phyloP scores from a whole-genome alignment of 225 moss, liverwort and hornwort genomes.

The Marchantia polymorpha region DNA sequence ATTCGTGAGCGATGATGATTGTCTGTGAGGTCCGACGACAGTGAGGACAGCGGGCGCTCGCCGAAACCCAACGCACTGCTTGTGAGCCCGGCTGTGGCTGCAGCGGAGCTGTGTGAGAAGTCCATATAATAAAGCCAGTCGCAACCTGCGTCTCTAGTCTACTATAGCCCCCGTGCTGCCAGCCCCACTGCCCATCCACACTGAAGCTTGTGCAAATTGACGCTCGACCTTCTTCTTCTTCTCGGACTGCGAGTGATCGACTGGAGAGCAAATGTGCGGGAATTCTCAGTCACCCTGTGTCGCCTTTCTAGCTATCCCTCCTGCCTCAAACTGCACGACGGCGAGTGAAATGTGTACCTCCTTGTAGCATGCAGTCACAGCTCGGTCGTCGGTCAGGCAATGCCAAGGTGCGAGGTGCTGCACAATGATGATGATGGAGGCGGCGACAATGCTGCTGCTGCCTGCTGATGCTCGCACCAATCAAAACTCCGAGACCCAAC shows the following conservation, averaged over 20 bases:
- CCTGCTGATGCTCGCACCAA: neutral
- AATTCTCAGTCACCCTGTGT: constrained; percentile 7
- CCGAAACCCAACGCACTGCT: constrained; percentile 55
- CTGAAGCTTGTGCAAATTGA: neutral
- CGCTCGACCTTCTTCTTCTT: neutral
- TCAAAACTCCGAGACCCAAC: neutral
- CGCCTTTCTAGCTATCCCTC: neutral
- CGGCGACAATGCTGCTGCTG: constrained; percentile 20
- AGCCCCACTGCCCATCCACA: constrained; percentile 35
- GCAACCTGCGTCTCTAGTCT: constrained; percentile 21
- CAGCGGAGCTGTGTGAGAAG: constrained; percentile 77
- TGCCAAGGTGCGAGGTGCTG: neutral
- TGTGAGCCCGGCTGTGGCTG: constrained; percentile 69
- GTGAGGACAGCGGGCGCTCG: constrained; percentile 45
- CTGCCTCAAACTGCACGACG: neutral
- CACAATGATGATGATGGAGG: neutral
- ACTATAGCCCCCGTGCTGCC: constrained; percentile 12
- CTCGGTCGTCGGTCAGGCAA: neutral
- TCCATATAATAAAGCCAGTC: constrained; percentile 57
- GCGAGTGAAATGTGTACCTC: constrained; percentile 2
- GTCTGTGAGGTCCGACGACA: constrained; percentile 48
- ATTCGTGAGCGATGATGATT: constrained; percentile 62
- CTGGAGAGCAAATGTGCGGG: neutral
- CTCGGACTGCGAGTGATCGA: neutral
- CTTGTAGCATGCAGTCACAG: neutral